Conservation (phyloP, 108 stramenopile genomes). For the Pseudonitzschia multistriata region DNA sequence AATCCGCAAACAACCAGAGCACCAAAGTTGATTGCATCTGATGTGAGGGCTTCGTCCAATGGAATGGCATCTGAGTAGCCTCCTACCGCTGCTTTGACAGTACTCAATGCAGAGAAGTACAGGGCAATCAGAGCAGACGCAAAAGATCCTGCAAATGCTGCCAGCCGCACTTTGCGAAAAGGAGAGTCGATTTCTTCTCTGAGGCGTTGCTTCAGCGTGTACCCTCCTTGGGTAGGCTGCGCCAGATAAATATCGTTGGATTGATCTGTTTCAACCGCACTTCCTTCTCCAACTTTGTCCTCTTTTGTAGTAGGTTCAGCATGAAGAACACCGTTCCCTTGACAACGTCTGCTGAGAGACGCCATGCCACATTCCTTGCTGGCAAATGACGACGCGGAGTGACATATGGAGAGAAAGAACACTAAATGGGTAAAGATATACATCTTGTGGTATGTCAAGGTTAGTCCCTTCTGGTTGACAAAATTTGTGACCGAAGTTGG, state of each 20-base stretch:
- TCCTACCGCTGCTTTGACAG: conserved; percentile 54
- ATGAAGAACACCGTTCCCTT: not conserved
- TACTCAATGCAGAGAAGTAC: conserved; percentile 66
- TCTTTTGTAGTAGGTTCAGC: conserved; percentile 1
- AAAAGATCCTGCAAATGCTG: conserved; percentile 62
- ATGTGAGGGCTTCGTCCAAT: conserved; percentile 56
- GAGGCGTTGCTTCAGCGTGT: conserved; percentile 83
- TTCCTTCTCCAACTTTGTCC: not conserved
- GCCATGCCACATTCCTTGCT: not conserved
- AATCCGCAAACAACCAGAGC: conserved; percentile 57
- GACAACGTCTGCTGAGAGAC: not conserved
- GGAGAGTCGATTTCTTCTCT: conserved; percentile 86
- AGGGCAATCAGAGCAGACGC: conserved; percentile 67
- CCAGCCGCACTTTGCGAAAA: conserved; percentile 77
- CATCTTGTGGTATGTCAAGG: too few species aligned
- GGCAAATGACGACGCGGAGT: not conserved
- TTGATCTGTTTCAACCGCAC: not conserved
- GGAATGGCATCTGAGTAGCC: conserved; percentile 62
- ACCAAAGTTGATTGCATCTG: conserved; percentile 66
- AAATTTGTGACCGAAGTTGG: too few species aligned
- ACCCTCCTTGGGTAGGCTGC: conserved; percentile 60
- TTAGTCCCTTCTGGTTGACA: too few species aligned
- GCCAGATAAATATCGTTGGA: conserved; percentile 10
- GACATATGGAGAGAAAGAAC: not conserved
- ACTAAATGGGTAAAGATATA: not conserved